These are phyloP conservation scores for Monosporascus sp. DNA, from an alignment of 2,329 filamentous ascomycete genomes.

Conservation along the genomic window DNA sequence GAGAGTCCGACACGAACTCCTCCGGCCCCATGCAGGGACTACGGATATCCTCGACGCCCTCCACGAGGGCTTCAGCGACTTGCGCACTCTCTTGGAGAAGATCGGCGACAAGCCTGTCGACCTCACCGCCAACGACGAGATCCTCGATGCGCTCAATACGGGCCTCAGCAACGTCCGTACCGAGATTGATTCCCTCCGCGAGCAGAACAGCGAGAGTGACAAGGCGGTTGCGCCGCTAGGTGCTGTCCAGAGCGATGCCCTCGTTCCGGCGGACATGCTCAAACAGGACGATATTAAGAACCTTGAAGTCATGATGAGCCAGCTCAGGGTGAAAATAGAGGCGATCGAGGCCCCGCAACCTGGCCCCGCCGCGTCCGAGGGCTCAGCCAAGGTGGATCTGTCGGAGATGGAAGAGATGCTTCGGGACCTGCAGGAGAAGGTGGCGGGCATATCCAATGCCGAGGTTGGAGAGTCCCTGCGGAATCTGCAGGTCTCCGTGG, in stretches of 20 bases:
- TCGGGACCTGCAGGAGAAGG: slow-evolving; percentile 50
- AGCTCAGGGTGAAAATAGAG: slow-evolving; percentile 81
- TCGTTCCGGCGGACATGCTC: slow-evolving; percentile 48
- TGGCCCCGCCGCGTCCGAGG: slow-evolving; percentile 15
- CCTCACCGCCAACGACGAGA: slow-evolving; percentile 81
- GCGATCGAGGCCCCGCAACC: slow-evolving; percentile 57
- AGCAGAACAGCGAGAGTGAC: slow-evolving; percentile 32
- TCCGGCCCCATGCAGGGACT: slow-evolving; percentile 62
- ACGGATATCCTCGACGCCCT: slow-evolving; percentile 86
- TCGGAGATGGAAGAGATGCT: slow-evolving; percentile 46
- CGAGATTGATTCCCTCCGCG: slow-evolving; percentile 76
- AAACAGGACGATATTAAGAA: slow-evolving; percentile 76
- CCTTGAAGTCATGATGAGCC: slow-evolving; percentile 75
- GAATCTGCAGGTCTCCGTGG: slow-evolving; percentile 35
- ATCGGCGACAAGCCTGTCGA: slow-evolving; percentile 76
- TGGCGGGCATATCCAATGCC: slow-evolving; percentile 38
- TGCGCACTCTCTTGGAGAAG: slow-evolving; percentile 72
- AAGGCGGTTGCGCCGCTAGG: slow-evolving; percentile 38
- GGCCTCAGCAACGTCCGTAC: slow-evolving; percentile 70
- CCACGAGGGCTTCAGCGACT: slow-evolving; percentile 77
- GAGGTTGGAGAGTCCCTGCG: slow-evolving; percentile 44
- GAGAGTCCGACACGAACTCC: slow-evolving; percentile 70
- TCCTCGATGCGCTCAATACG: slow-evolving; percentile 80
- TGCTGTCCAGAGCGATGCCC: slow-evolving; percentile 44
- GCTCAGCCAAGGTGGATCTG: slow-evolving; percentile 44